Conservation (phyloP, 495 filamentous ascomycete genomes). For the Hyaloscypha variabilis region DNA sequence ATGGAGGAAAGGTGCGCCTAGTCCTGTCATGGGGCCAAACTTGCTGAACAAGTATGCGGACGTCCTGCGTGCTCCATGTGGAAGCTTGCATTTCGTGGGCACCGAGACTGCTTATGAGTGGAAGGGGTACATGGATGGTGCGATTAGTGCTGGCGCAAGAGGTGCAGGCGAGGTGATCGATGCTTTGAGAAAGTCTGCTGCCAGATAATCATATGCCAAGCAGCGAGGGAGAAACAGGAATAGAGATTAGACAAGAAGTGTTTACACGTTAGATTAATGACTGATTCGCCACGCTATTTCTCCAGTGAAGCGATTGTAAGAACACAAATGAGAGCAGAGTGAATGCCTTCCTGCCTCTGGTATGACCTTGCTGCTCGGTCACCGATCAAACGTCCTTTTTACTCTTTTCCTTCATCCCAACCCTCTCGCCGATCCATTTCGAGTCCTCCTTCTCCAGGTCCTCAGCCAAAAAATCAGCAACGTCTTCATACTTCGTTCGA, state of each 20-base stretch:
- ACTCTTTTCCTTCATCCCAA: conserved; percentile 31
- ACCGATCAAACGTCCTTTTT: conserved; percentile 18
- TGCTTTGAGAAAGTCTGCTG: not conserved
- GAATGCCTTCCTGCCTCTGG: too few species aligned
- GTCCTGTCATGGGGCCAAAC: conserved; percentile 32
- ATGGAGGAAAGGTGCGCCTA: conserved; percentile 30
- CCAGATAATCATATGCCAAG: not conserved
- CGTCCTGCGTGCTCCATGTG: conserved; percentile 31
- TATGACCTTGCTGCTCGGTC: too few species aligned
- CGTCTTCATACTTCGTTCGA: conserved; percentile 34
- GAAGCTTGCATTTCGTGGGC: conserved; percentile 50
- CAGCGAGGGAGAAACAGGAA: not conserved
- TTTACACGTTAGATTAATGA: too few species aligned
- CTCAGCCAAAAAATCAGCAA: conserved; percentile 41
- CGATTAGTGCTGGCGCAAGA: conserved; percentile 40
- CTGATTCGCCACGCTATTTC: too few species aligned
- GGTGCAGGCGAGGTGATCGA: conserved; percentile 39
- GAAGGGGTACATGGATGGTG: conserved; percentile 56
- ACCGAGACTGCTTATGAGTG: conserved; percentile 47
- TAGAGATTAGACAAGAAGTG: not conserved
- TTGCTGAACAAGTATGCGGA: conserved; percentile 32
- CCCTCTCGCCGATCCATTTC: conserved; percentile 33
- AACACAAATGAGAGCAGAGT: too few species aligned
- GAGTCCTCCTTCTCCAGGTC: conserved; percentile 35
- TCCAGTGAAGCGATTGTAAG: too few species aligned